Evolutionary conservation across 2,329 filamentous ascomycete species (phyloP), one percentile per base, ranked within the genome.

Genomic region (Drechslerella dactyloides): DNA sequence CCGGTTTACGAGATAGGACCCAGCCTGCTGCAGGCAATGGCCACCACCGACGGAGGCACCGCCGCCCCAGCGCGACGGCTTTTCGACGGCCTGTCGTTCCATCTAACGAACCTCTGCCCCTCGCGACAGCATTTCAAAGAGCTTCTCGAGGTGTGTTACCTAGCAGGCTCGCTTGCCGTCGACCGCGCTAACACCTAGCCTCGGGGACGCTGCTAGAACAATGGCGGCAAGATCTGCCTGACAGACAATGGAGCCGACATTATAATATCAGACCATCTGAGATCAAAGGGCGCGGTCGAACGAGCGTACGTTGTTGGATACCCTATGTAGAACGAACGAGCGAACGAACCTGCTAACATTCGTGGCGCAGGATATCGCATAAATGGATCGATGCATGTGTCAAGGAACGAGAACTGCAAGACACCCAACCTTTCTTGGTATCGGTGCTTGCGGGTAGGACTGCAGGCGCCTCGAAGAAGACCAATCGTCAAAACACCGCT

Each of bases 381-480:
- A 81, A 79, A 65, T 88, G 84, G 76, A 81, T 89, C 53, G 84
- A 86, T 46, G 76, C 80, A 42, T 87, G 85, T 0, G 78, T 88
- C 58, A 77, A 79, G 17, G 78, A 82, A 13, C 82, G 83, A 7
- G 76, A 77, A 40, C 75, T 87, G 4, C 81, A 83, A 59, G 79
- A 84, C 68, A 79, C 83, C 1, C 80, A 83, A 58, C 74, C 80
- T 13, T 81, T 86, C 75, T 78, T 76, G 3, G 57, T 72, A 21
- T 60, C 60, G 46, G 15, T 10, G 19, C n/a, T n/a, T 13, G 82
- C 82, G 30, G 27, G 21, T 1, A 48, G 51, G 84, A 84, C 6
- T 81, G 82, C 23, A 33, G 17, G 30, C n/a, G 13, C 56, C 61
- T 35, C 56, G 19, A 69, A 54, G 15, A 65, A 64, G n/a, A 42